phyloP scores from a whole-genome alignment of 768 basidiomycete genomes.

The Gelatoporia subvermispora region DNA sequence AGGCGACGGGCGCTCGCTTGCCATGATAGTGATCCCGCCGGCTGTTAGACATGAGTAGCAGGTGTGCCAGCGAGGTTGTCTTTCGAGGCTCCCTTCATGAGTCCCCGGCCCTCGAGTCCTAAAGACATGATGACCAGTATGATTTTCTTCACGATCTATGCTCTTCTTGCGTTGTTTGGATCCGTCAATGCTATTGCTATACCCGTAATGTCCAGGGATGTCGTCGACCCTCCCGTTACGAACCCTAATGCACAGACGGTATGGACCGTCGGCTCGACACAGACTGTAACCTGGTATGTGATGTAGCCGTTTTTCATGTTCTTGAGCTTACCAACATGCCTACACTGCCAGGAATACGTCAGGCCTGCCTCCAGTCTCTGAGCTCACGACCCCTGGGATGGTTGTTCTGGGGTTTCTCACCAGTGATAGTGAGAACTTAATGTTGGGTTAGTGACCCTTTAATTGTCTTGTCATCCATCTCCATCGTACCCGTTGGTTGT shows the following conservation, averaged over 20 bases:
- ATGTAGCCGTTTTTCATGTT: not conserved
- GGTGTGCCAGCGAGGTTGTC: too few species aligned
- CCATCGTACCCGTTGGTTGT: too few species aligned
- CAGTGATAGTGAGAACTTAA: constrained; percentile 42
- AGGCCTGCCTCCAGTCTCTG: constrained; percentile 33
- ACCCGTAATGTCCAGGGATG: constrained; percentile 6
- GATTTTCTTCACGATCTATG: constrained; percentile 2
- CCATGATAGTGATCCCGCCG: too few species aligned
- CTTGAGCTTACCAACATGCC: not conserved
- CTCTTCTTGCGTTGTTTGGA: not conserved
- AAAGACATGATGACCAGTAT: not conserved
- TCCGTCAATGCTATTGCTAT: constrained; percentile 3
- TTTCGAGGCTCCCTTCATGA: constrained; percentile 1
- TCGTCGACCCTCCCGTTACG: constrained; percentile 35
- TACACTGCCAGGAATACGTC: constrained; percentile 15
- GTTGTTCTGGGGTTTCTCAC: constrained; percentile 41
- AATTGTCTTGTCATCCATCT: too few species aligned
- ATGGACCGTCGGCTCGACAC: constrained; percentile 34
- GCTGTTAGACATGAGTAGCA: too few species aligned
- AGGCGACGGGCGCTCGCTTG: too few species aligned
- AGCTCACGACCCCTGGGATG: constrained; percentile 31
- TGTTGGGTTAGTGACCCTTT: constrained; percentile 31
- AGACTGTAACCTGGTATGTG: constrained; percentile 41
- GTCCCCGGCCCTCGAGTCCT: not conserved
- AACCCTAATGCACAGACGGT: constrained; percentile 26